phyloP scores from a whole-genome alignment of 2,329 filamentous ascomycete species.

The Fusarium sp. region DNA sequence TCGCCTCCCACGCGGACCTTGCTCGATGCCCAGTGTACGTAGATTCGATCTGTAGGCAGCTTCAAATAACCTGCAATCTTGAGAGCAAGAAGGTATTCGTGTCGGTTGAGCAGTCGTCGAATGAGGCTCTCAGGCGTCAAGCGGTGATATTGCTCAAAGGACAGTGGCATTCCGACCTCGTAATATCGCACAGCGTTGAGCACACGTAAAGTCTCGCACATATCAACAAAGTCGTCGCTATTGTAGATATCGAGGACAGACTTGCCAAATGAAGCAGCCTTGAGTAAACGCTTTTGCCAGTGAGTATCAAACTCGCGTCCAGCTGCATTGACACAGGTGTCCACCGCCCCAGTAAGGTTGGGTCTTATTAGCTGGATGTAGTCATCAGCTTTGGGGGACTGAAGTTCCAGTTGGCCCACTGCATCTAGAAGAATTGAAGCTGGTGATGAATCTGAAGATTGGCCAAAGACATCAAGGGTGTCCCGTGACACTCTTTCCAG shows the following conservation, averaged over 20 bases:
- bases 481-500: slow-evolving; percentile 91
- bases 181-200: slow-evolving; percentile 93
- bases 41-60: slow-evolving; percentile 88
- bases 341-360: slow-evolving; percentile 90
- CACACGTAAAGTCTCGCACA: slow-evolving; percentile 93
- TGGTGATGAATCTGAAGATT: slow-evolving; percentile 88
- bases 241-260: slow-evolving; percentile 97
- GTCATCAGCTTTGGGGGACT: slow-evolving; percentile 97
- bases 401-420: slow-evolving; percentile 87
- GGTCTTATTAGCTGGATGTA: slow-evolving; percentile 94
- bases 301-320: slow-evolving; percentile 90
- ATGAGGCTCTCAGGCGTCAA: slow-evolving; percentile 92
- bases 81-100: slow-evolving; percentile 90
- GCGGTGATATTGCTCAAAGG: slow-evolving; percentile 92
- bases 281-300: slow-evolving; percentile 96
- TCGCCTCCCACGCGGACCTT: slow-evolving; percentile 89
- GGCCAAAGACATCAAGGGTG: slow-evolving; percentile 87
- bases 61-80: slow-evolving; percentile 88
- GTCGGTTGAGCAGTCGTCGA: slow-evolving; percentile 84
- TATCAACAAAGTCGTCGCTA: slow-evolving; percentile 98
- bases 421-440: slow-evolving; percentile 95
- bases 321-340: slow-evolving; percentile 91
- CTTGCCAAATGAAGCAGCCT: slow-evolving; percentile 96
- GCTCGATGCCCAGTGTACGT: slow-evolving; percentile 95
- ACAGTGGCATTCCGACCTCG: slow-evolving; percentile 88